phyloP scores from a whole-genome alignment of 1,284 basidiomycete species.

The Hypsizygus ulmarius region DNA sequence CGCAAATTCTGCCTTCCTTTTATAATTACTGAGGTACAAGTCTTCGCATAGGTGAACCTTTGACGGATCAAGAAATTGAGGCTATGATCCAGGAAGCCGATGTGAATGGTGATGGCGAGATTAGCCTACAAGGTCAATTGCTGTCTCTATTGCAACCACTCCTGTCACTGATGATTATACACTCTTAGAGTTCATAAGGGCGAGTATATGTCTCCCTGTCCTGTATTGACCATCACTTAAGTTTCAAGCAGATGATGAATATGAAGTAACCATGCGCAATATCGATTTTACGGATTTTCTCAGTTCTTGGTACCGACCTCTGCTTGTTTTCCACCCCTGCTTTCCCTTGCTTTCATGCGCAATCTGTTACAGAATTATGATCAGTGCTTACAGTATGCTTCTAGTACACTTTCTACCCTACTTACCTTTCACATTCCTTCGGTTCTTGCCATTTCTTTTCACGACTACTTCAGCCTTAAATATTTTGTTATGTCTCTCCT shows the following conservation, averaged over 20 bases:
- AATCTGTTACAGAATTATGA: too few species aligned
- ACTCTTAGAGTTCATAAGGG: constrained; percentile 17
- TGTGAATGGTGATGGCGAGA: constrained; percentile 89
- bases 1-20: neutral
- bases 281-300: too few species aligned
- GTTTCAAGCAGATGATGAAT: constrained; percentile 10
- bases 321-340: too few species aligned
- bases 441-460: too few species aligned
- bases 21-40: neutral
- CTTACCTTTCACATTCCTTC: too few species aligned
- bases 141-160: neutral
- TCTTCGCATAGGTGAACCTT: constrained; percentile 71
- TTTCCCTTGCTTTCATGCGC: too few species aligned
- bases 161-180: neutral
- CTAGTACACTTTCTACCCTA: too few species aligned
- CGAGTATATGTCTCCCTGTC: neutral
- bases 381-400: too few species aligned
- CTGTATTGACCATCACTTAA: neutral
- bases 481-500: too few species aligned
- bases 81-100: constrained; percentile 99
- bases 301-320: too few species aligned
- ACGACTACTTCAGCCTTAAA: too few species aligned
- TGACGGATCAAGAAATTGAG: constrained; percentile 89
- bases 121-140: constrained; percentile 74
- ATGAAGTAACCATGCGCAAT: neutral